These are phyloP conservation scores for Zalaria sp. DNA, from an alignment of 2,329 filamentous ascomycete species.

Conservation along the genomic window DNA sequence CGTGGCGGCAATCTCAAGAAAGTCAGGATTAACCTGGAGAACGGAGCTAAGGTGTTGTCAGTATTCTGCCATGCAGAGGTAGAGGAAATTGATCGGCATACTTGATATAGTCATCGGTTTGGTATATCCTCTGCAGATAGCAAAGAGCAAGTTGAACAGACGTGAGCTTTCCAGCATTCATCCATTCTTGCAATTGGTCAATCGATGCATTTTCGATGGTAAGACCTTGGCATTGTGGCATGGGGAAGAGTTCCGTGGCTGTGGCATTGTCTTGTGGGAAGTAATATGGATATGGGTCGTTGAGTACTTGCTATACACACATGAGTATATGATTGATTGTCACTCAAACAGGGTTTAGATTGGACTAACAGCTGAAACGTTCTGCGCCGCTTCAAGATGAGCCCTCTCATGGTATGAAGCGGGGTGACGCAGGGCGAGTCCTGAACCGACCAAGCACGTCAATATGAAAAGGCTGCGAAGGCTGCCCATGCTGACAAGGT, in stretches of 20 bases:
- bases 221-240: slow-evolving; percentile 47
- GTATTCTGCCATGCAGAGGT: not conserved
- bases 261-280: slow-evolving; percentile 18
- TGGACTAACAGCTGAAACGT: not conserved
- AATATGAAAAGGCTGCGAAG: too few relatives aligned
- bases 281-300: not conserved
- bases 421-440: not conserved
- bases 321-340: not conserved
- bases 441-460: not conserved
- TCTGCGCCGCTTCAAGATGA: not conserved
- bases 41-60: slow-evolving; percentile 24
- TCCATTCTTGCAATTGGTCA: slow-evolving; percentile 47
- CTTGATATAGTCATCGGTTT: slow-evolving; percentile 53
- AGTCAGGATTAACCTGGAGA: slow-evolving; percentile 56
- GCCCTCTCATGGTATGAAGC: not conserved
- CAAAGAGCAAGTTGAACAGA: slow-evolving; percentile 46
- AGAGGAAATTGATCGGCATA: slow-evolving; percentile 18
- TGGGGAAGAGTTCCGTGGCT: slow-evolving; percentile 38
- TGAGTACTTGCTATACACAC: not conserved
- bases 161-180: slow-evolving; percentile 41
- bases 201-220: slow-evolving; percentile 56
- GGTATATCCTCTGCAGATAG: slow-evolving; percentile 46
- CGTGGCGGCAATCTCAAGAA: slow-evolving; percentile 43
- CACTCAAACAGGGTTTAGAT: not conserved
- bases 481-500: too few relatives aligned